Evolutionary conservation across 306 rosid species (phyloP).

Genomic region (Pyrus communis): DNA sequence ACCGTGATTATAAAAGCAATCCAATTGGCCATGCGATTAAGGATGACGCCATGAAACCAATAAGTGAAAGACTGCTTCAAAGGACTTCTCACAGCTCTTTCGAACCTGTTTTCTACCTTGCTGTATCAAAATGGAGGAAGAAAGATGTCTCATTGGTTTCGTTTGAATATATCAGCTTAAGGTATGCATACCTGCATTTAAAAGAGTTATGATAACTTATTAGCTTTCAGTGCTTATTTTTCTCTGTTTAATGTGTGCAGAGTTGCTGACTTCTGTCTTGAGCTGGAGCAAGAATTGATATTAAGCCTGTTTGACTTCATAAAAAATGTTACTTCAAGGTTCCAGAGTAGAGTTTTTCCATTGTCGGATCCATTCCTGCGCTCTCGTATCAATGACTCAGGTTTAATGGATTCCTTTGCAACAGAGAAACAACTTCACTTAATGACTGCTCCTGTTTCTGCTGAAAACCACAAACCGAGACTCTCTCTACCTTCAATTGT

Average conservation of each 20-base stretch:
- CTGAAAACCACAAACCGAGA: conserved; percentile 27
- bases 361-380: conserved; percentile 34
- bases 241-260: conserved; percentile 50
- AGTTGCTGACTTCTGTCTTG: conserved; percentile 76
- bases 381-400: conserved; percentile 20
- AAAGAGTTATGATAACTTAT: conserved; percentile 7
- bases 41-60: conserved; percentile 35
- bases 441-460: conserved; percentile 23
- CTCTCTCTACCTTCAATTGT: conserved; percentile 52
- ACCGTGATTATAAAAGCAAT: conserved; percentile 39
- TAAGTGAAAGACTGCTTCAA: conserved; percentile 37
- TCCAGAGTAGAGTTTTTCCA: conserved; percentile 37
- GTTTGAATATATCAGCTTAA: conserved; percentile 74
- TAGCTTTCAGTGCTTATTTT: conserved; percentile 8
- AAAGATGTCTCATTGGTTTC: conserved; percentile 77
- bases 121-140: conserved; percentile 91
- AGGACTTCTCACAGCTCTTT: conserved; percentile 30
- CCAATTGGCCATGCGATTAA: conserved; percentile 31
- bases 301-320: conserved; percentile 74
- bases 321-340: conserved; percentile 49
- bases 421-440: conserved; percentile 29
- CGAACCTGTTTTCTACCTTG: conserved; percentile 60
- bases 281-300: conserved; percentile 90
- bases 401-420: conserved; percentile 29
- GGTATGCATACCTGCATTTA: conserved; percentile 38